Evolutionary conservation across 805 yeast genomes (phyloP), one percentile per base, ranked within the genome.

Genomic region (Wickerhamomyces chambardii): DNA sequence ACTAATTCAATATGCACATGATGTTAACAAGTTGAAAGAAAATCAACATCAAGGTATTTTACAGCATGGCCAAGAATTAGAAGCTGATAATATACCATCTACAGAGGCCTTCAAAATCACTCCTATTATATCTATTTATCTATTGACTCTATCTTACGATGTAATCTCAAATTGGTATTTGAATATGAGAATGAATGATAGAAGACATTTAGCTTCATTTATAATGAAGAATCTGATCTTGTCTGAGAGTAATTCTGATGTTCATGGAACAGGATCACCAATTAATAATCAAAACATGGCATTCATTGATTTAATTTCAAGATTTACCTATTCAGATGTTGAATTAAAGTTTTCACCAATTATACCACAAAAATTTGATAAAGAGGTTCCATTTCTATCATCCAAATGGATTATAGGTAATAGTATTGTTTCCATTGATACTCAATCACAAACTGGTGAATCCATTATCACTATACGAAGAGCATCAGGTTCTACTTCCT

Each of bases 151-250:
- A 32, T 82, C 95, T 0, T 83, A 79, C 50, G 68, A 66, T 32
- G 82, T 84, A 3, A 73, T 86, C 18, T 62, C 80, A 2, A 66
- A 70, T 30, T 83, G 94, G 89, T 84, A 78, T 43, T 56, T 84
- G 45, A 73, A 78, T 37, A 68, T 85, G 51, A 66, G 67, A 15
- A 40, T 78, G 39, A 58, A 57, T n/a, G 78, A 77, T 33, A 64
- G 95, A 30, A 66, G 68, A 33, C 63, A 66, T 27, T 47, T 84
- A 27, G 72, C 82, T 1, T 68, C 84, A 2, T 86, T 74, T 47
- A 65, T 86, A 11, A 65, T 76, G 28, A 69, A 73, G 37, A 76
- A 74, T 41, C 52, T 85, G 36, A 57, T 73, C 3, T 45, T 58
- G 3, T 58, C 66, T 16, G 63, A 69, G 10, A 57, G 59, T 30